Base-by-base conservation (phyloP, 202 grass and related monocot genomes). In the Elaeis oleifera region DNA sequence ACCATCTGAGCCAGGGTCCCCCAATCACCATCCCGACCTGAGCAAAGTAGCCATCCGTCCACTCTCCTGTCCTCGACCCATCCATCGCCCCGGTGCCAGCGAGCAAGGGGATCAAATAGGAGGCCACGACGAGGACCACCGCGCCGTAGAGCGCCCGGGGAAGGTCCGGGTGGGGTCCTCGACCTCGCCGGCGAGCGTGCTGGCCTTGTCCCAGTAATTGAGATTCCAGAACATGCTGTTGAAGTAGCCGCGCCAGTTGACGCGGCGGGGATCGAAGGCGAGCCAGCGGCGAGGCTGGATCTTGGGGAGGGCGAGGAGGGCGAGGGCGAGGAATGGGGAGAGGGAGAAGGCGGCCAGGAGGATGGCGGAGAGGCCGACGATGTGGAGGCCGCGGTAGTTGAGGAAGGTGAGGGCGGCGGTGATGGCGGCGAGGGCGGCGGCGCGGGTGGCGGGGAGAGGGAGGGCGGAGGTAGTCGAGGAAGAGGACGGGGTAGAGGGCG, bases 201-300 rank as follows among this genome's bases (percentile, higher is more conserved):
- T 89, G 0, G 92, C 92, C 81, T 97, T 97, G 58, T 97, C 92
- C 92, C 92, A 97, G 74, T 86, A 97, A 58, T 96, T 96, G 23
- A 96, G 76, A 73, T 96, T 91, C 92, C 92, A 96, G 70, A 96
- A 96, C 92, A 96, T 97, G 76, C 76, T 91, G 65, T 97, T 97
- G 76, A 97, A 97, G 74, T 67, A 97, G 0, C 71, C 82, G 26
- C 92, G 61, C 3, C 70, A 79, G 65, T 97, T 55, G 7, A 90
- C 8, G 48, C 56, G 68, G 28, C 14, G 4, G 0, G 28, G 64
- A 39, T 97, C 39, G 53, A 96, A 6, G 24, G 77, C 70, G 77
- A 97, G 78, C 92, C 92, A 97, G 11, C 92, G 87, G 5, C 70
- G 48, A 28, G 88, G 82, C 7, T 71, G 84, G 74, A 97, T 83